Conservation (phyloP, 768 basidiomycete genomes). For the Suillus subaureus region DNA sequence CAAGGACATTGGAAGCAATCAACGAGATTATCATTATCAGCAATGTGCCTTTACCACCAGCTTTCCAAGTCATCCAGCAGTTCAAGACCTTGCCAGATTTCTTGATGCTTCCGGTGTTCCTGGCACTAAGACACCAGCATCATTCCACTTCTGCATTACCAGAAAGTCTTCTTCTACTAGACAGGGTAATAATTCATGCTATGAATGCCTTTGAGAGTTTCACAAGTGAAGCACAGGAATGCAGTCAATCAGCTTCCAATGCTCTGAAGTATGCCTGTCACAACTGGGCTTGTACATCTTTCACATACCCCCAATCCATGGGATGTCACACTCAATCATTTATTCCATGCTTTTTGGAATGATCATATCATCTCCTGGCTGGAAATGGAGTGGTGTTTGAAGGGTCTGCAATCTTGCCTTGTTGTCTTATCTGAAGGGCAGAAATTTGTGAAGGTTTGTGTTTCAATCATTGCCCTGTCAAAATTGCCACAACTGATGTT, state of each 20-base stretch:
- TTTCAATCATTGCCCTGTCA: too few relatives aligned
- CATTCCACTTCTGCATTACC: not conserved
- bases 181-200: not conserved
- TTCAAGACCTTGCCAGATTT: not conserved
- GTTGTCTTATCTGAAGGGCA: not conserved
- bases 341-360: not conserved
- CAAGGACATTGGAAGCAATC: not conserved
- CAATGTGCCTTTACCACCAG: not conserved
- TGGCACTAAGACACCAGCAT: not conserved
- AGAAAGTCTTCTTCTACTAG: accelerated
- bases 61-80: not conserved
- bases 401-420: not conserved
- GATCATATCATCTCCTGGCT: not conserved
- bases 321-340: not conserved
- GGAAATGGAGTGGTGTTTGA: not conserved
- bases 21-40: too few relatives aligned
- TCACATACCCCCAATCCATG: not conserved
- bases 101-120: not conserved
- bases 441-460: not conserved
- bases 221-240: not conserved
- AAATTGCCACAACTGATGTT: too few relatives aligned
- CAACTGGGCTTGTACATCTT: not conserved
- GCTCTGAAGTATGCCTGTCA: not conserved
- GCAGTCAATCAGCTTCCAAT: not conserved
- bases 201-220: not conserved